Evolutionary conservation across 2,329 filamentous ascomycete genomes (phyloP).

Genomic region (Ophiostoma tasmaniense): DNA sequence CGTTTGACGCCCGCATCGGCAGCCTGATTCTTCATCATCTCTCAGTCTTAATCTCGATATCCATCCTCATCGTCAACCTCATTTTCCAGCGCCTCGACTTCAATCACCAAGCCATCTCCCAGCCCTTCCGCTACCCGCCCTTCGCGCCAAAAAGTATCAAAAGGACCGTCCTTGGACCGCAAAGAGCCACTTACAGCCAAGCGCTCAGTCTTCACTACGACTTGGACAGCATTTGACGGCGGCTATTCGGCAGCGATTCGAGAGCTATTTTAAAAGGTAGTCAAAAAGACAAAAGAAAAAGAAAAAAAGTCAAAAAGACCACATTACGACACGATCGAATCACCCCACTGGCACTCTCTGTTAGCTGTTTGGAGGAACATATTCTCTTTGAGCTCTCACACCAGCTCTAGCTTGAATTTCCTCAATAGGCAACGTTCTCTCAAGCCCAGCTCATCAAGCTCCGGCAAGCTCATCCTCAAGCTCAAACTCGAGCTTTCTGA

Average conservation of each 20-base stretch:
- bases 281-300: background rate
- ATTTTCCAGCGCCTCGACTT: background rate
- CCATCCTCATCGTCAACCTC: background rate
- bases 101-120: background rate
- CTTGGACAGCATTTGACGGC: background rate
- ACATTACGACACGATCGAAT: background rate
- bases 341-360: background rate
- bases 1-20: background rate
- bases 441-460: background rate
- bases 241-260: too few species aligned
- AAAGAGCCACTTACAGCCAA: background rate
- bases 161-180: background rate
- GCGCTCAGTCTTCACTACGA: background rate
- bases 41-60: background rate
- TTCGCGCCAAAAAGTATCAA: background rate
- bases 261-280: background rate
- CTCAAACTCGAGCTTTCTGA: background rate
- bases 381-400: background rate
- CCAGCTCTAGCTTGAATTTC: background rate
- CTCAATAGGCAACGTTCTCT: background rate
- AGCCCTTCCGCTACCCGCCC: background rate
- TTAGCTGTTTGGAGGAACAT: background rate
- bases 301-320: background rate
- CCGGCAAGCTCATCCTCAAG: background rate
- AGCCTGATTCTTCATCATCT: background rate